phyloP scores from a whole-genome alignment of 2,329 filamentous ascomycete species.

The Phyllosticta ampelicida region DNA sequence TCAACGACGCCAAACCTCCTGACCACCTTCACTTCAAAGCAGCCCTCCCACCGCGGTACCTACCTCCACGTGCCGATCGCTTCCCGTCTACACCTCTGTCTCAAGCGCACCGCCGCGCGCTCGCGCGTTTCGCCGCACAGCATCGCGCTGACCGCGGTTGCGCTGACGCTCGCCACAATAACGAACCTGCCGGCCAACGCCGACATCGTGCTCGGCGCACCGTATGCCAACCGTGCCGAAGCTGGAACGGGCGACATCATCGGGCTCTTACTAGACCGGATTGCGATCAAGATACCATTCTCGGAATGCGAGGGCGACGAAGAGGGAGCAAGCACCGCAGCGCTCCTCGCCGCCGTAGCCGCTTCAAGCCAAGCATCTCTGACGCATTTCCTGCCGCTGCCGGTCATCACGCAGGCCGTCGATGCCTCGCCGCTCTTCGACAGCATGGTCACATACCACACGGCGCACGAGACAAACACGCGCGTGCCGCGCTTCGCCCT shows the following conservation, averaged over 20 bases:
- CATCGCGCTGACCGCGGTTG: slow-evolving; percentile 1
- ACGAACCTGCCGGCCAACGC: background rate
- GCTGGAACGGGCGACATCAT: slow-evolving; percentile 5
- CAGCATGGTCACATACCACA: slow-evolving; percentile 1
- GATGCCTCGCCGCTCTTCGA: background rate
- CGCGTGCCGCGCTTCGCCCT: background rate
- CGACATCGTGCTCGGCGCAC: slow-evolving; percentile 7
- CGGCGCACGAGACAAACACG: background rate
- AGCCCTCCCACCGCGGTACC: background rate
- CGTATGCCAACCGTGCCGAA: slow-evolving; percentile 6
- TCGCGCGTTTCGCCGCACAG: background rate
- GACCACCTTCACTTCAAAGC: background rate
- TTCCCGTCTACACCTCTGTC: background rate
- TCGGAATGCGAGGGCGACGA: background rate
- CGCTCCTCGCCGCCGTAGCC: background rate
- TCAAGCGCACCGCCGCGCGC: background rate
- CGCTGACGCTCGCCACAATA: background rate
- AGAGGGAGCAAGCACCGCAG: background rate
- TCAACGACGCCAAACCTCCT: background rate
- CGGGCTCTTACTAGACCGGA: slow-evolving; percentile 9
- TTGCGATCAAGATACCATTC: slow-evolving; percentile 1
- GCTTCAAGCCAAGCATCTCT: background rate
- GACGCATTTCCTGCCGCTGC: background rate
- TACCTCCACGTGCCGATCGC: background rate
- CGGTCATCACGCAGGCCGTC: background rate